phyloP scores from a whole-genome alignment of 176 grass and related monocot species.

The Hordeum marinum region DNA sequence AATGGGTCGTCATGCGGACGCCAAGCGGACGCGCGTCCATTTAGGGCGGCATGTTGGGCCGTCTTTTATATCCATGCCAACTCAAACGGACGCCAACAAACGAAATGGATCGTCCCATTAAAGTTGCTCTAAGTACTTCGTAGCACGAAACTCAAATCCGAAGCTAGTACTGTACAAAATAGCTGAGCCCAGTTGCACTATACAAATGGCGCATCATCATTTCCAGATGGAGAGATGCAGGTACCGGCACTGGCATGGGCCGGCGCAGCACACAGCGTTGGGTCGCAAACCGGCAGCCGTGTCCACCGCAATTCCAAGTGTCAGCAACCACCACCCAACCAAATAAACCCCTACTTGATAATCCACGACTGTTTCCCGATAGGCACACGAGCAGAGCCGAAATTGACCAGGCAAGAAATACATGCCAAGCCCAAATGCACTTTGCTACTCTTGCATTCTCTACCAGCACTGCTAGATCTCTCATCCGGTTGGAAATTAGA shows the following conservation, averaged over 20 bases:
- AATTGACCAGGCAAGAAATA: background rate
- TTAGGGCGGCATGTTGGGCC: no score
- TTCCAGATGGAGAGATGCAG: background rate
- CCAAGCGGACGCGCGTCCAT: no score
- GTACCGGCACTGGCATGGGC: background rate
- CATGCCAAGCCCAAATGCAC: background rate
- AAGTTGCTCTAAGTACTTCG: no score
- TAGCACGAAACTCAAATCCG: no score
- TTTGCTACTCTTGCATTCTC: background rate
- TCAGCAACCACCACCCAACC: background rate
- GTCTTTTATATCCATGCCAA: no score
- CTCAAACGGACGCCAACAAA: no score
- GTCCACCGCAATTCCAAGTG: constrained; percentile 5
- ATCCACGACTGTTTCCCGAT: background rate
- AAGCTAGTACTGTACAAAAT: no score
- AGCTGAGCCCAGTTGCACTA: background rate
- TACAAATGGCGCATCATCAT: constrained; percentile 1
- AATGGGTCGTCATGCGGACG: no score
- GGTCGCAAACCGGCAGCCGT: background rate
- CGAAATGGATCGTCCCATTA: no score
- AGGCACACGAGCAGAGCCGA: background rate
- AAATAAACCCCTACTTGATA: background rate
- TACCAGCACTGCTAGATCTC: background rate
- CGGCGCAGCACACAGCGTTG: background rate
- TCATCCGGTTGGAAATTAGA: background rate